These are phyloP conservation scores for Trypanosoma vivax DNA, from an alignment of 208 protist species.

Conservation along the genomic window DNA sequence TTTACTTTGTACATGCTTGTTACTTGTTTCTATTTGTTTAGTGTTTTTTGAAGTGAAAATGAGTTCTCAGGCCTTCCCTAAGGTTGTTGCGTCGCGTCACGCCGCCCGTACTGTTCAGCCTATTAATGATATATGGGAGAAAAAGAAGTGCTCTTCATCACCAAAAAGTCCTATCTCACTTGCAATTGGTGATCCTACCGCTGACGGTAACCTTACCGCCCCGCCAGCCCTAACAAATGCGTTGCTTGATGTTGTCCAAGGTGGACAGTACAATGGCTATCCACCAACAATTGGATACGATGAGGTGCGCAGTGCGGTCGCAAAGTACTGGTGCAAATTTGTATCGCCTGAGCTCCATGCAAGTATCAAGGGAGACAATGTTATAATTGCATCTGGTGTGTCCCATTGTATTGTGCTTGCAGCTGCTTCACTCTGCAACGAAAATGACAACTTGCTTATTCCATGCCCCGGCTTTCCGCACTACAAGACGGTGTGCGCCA, in stretches of 20 bases:
- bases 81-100: slow-evolving; percentile 8
- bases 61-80: not conserved
- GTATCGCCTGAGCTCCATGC: slow-evolving; percentile 15
- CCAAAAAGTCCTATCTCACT: slow-evolving; percentile 43
- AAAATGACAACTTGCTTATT: slow-evolving; percentile 89
- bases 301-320: slow-evolving; percentile 37
- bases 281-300: slow-evolving; percentile 24
- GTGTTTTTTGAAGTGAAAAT: slow-evolving; percentile 2
- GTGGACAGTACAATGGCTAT: slow-evolving; percentile 54
- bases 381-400: slow-evolving; percentile 76
- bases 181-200: slow-evolving; percentile 60
- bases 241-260: slow-evolving; percentile 27
- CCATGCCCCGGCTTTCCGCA: slow-evolving; percentile 90
- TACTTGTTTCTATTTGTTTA: no score
- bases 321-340: slow-evolving; percentile 21
- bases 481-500: slow-evolving; percentile 85
- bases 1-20: not conserved
- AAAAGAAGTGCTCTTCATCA: not conserved
- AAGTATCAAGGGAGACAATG: slow-evolving; percentile 33
- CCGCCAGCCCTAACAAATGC: slow-evolving; percentile 23
- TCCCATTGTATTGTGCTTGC: slow-evolving; percentile 88
- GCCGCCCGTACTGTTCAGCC: slow-evolving; percentile 7
- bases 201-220: slow-evolving; percentile 58
- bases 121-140: not conserved
- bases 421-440: slow-evolving; percentile 67